phyloP scores from a whole-genome alignment of 73 alveolate species.

The Paramecium octaurelia region DNA sequence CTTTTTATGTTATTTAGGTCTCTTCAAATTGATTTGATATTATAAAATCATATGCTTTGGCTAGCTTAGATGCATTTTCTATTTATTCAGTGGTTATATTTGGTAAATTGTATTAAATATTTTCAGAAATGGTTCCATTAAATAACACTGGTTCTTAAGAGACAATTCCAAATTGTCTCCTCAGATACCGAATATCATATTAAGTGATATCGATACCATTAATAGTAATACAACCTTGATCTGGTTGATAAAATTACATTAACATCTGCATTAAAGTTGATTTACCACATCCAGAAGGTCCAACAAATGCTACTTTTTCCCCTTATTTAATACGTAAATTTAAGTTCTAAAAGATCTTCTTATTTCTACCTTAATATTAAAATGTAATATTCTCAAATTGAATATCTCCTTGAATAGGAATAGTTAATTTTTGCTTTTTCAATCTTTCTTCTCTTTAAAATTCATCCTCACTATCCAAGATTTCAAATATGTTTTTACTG shows the following conservation, averaged over 20 bases:
- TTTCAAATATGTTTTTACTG: not conserved
- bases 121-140: conserved; percentile 68
- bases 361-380: conserved; percentile 77
- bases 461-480: conserved; percentile 27
- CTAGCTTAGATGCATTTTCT: conserved; percentile 68
- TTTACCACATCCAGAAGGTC: conserved; percentile 93
- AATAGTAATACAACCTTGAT: conserved; percentile 70
- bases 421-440: not conserved
- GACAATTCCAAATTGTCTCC: conserved; percentile 78
- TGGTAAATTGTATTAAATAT: conserved; percentile 69
- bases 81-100: conserved; percentile 69
- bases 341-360: conserved; percentile 63
- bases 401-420: conserved; percentile 68
- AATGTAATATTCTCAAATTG: conserved; percentile 79
- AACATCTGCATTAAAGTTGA: conserved; percentile 79
- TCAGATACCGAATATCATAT: conserved; percentile 66
- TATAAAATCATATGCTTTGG: conserved; percentile 69
- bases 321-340: conserved; percentile 50
- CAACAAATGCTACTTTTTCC: conserved; percentile 74
- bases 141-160: conserved; percentile 85
- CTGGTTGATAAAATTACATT: conserved; percentile 86
- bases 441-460: not conserved
- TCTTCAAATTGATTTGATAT: conserved; percentile 26
- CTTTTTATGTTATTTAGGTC: not conserved
- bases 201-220: conserved; percentile 64